Conservation (phyloP, 345 rosid genomes). For the sweet orange (Citrus sinensis) region DVS_A1.0 CM039162.1:24534001-24534500, state of each 20-base stretch:
- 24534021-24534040: conserved; percentile 70
- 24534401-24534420: no score
- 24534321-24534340: no score
- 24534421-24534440: no score
- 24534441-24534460: no score
- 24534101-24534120: not conserved
- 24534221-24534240: conserved; percentile 78
- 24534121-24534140: not conserved
- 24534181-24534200: not conserved
- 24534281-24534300: conserved; percentile 8
- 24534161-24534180: no score
- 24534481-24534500: no score
- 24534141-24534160: not conserved
- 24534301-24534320: not conserved
- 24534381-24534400: no score
- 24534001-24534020: conserved; percentile 79
- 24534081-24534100: not conserved
- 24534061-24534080: no score
- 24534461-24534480: no score
- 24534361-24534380: no score
- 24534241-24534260: conserved; percentile 72
- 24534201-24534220: conserved; percentile 94
- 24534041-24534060: conserved; percentile 21
- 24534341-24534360: no score
- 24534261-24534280: conserved; percentile 78